phyloP scores from a whole-genome alignment of 1,284 basidiomycete genomes.

The Grifola frondosa region DNA sequence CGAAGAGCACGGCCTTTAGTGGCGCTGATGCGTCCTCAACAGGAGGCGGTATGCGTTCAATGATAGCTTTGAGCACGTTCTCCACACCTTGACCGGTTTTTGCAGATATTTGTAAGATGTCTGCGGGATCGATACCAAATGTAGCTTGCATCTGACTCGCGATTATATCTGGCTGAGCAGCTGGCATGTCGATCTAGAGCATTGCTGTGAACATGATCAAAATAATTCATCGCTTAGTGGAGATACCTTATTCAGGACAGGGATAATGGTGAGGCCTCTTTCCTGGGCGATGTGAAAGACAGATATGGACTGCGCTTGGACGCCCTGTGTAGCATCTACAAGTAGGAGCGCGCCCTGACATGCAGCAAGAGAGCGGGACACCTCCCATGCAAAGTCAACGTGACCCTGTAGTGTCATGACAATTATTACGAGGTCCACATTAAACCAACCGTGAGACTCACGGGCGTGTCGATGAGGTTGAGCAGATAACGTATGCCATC shows the following conservation, averaged over 20 bases:
- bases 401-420: constrained; percentile 60
- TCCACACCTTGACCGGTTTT: constrained; percentile 89
- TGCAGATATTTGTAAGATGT: constrained; percentile 82
- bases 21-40: constrained; percentile 49
- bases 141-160: constrained; percentile 79
- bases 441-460: constrained; percentile 53
- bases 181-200: constrained; percentile 81
- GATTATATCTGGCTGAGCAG: constrained; percentile 80
- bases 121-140: constrained; percentile 73
- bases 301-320: constrained; percentile 97
- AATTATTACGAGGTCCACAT: not conserved
- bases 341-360: constrained; percentile 91
- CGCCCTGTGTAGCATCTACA: constrained; percentile 95
- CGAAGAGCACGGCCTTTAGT: constrained; percentile 88
- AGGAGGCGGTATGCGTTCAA: constrained; percentile 83
- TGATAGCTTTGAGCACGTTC: constrained; percentile 74
- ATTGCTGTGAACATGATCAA: not conserved
- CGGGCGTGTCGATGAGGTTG: constrained; percentile 98
- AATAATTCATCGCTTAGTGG: not conserved
- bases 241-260: constrained; percentile 90
- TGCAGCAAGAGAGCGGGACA: constrained; percentile 88
- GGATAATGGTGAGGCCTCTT: constrained; percentile 82
- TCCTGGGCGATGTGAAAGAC: constrained; percentile 91
- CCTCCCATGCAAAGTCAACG: constrained; percentile 97
- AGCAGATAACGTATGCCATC: constrained; percentile 70